Percentiles rank a stretch among this genome's conserved stretches.
phyloP scores from a whole-genome alignment of 2,329 filamentous ascomycete genomes.

The Paracoccidioides brasiliensis region DNA sequence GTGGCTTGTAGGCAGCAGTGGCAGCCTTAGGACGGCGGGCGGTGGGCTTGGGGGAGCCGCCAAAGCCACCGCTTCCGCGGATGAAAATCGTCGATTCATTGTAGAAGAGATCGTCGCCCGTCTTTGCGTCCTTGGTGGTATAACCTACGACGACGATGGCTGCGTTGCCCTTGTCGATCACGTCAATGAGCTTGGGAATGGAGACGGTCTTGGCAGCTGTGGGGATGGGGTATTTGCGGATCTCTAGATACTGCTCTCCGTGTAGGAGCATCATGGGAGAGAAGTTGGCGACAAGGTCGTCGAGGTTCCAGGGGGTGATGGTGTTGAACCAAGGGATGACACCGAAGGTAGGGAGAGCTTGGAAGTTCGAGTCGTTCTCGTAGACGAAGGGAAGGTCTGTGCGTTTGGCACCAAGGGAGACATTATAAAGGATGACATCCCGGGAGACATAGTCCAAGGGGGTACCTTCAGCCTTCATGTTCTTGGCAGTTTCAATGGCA shows the following conservation, averaged over 20 bases:
- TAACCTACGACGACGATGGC: constrained; percentile 69
- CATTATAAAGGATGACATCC: constrained; percentile 89
- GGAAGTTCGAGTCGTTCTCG: constrained; percentile 84
- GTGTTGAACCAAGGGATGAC: constrained; percentile 91
- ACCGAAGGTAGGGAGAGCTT: constrained; percentile 86
- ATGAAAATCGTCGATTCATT: constrained; percentile 93
- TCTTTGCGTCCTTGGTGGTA: constrained; percentile 72
- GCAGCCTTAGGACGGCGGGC: constrained; percentile 63
- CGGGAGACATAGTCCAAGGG: constrained; percentile 73
- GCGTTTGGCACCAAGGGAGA: constrained; percentile 83
- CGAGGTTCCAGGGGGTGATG: constrained; percentile 63
- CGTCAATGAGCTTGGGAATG: constrained; percentile 72
- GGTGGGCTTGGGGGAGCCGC: constrained; percentile 57
- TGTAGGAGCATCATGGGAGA: constrained; percentile 97
- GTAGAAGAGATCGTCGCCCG: constrained; percentile 86
- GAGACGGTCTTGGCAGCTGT: constrained; percentile 66
- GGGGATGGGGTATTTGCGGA: constrained; percentile 82
- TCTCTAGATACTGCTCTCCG: constrained; percentile 95
- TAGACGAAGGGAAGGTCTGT: constrained; percentile 79
- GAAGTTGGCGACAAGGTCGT: constrained; percentile 86
- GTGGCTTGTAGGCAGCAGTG: constrained; percentile 66
- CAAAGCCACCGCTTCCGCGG: constrained; percentile 80
- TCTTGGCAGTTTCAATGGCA: constrained; percentile 64
- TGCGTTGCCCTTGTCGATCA: constrained; percentile 88
- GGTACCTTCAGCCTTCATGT: constrained; percentile 56